Evolutionary conservation across 495 filamentous ascomycete species (phyloP).

Genomic region (Cladorrhinum samala): DNA sequence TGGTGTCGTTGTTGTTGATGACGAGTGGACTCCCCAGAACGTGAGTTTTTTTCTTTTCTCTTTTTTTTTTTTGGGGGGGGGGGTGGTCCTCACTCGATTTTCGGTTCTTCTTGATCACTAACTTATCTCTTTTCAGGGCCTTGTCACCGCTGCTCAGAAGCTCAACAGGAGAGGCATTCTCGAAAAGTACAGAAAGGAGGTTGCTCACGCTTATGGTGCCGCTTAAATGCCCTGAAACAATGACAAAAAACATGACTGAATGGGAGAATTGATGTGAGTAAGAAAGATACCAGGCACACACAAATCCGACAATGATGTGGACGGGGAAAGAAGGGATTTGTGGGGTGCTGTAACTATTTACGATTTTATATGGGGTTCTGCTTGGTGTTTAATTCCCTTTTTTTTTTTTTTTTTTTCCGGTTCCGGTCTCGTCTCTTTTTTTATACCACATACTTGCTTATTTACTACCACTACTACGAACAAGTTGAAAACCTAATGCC

Average conservation of each 20-base stretch:
- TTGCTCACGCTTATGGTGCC: constrained; percentile 51
- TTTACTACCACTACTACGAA: too few relatives aligned
- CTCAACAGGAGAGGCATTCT: constrained; percentile 65
- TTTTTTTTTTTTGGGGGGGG: background rate
- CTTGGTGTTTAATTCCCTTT: too few relatives aligned
- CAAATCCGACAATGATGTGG: background rate
- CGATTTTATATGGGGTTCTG: too few relatives aligned
- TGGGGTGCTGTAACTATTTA: too few relatives aligned
- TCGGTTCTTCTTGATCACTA: constrained; percentile 12
- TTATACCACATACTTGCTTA: too few relatives aligned
- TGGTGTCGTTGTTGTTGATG: constrained; percentile 85
- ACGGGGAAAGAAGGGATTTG: too few relatives aligned
- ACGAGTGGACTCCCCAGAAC: constrained; percentile 97
- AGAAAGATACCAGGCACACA: background rate
- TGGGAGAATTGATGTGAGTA: too few relatives aligned
- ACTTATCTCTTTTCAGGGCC: constrained; percentile 38
- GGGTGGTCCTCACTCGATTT: background rate
- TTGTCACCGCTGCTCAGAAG: constrained; percentile 73
- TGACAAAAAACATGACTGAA: background rate
- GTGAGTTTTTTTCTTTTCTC: constrained; percentile 49
- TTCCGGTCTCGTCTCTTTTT: too few relatives aligned
- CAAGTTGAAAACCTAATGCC: too few relatives aligned
- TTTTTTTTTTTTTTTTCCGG: too few relatives aligned
- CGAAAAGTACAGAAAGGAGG: constrained; percentile 58
- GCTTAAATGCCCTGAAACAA: constrained; percentile 9